Conservation (phyloP, 2,329 filamentous ascomycete genomes). For the Aspergillus vadensis region DNA sequence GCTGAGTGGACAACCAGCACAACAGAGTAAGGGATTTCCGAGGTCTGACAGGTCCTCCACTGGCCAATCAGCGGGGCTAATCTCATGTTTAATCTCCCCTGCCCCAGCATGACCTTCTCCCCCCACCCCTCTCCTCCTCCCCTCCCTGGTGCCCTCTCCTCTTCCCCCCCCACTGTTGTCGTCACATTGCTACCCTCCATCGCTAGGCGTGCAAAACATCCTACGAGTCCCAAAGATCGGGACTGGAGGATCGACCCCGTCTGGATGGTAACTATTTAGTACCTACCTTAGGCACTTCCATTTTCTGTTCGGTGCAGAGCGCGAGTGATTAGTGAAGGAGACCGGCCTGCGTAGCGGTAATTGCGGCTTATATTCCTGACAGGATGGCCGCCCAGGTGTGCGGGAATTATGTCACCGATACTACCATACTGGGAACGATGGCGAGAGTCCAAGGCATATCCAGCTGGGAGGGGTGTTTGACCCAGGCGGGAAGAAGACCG, state of each 20-base stretch:
- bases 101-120: neutral
- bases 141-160: neutral
- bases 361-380: neutral
- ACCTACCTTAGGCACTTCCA: slow-evolving; percentile 8
- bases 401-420: neutral
- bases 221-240: neutral
- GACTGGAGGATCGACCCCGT: slow-evolving; percentile 7
- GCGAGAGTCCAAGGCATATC: neutral
- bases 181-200: neutral
- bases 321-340: neutral
- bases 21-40: slow-evolving; percentile 4
- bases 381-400: neutral
- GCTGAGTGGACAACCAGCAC: neutral
- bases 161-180: neutral
- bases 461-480: neutral
- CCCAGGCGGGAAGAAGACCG: neutral
- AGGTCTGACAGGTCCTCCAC: slow-evolving; percentile 4
- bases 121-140: neutral
- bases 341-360: neutral
- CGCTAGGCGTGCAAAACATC: neutral
- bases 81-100: slow-evolving; percentile 8
- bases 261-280: slow-evolving; percentile 3
- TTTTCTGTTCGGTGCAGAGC: slow-evolving; percentile 6
- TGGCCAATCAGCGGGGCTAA: neutral
- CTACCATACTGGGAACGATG: neutral